Evolutionary conservation across 129 eudicot genomes (phyloP).

Genomic region (Rutidosis leptorrhynchoides): DNA sequence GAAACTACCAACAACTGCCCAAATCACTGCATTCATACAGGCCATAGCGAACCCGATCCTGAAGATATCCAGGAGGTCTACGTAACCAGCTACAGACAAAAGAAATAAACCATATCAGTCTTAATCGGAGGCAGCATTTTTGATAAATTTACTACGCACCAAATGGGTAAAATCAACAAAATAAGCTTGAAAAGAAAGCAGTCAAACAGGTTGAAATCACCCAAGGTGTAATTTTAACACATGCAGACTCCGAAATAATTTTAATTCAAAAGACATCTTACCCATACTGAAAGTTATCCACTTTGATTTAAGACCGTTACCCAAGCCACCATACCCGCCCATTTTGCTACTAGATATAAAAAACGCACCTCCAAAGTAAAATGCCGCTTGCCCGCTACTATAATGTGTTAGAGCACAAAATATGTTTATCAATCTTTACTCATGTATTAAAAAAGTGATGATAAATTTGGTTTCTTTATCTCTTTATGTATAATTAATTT

Average conservation of each 20-base stretch:
- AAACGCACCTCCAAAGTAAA: conserved; percentile 77
- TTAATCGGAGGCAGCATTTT: background rate
- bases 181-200: background rate
- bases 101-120: conserved; percentile 18
- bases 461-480: too few species aligned
- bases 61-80: too few species aligned
- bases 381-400: conserved; percentile 94
- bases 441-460: too few species aligned
- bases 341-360: background rate
- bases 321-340: background rate
- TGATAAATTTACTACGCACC: background rate
- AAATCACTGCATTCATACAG: too few species aligned
- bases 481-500: too few species aligned
- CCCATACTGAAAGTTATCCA: background rate
- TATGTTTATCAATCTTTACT: too few species aligned
- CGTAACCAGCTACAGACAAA: conserved; percentile 52
- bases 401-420: conserved; percentile 87
- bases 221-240: background rate
- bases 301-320: background rate
- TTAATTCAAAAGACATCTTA: background rate
- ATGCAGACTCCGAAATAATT: background rate
- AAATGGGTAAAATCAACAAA: background rate
- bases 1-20: too few species aligned
- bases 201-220: background rate
- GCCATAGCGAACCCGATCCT: too few species aligned